Evolutionary conservation across 768 basidiomycete genomes (phyloP), one percentile per base, ranked within the genome.

Genomic region (Termitomyces sp.): DNA sequence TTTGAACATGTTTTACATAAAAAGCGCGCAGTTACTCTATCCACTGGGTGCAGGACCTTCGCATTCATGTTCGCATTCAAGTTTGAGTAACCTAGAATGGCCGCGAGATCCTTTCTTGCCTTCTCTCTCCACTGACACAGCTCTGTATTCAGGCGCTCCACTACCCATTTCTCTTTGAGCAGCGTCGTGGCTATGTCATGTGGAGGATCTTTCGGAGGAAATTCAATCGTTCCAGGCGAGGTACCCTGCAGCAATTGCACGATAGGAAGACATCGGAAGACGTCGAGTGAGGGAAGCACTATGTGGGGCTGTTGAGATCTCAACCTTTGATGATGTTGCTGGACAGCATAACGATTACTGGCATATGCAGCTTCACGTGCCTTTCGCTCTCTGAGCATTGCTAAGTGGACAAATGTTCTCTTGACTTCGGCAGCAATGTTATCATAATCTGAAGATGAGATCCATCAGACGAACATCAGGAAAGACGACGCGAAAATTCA

Each of bases 1-100:
- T 67, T 71, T 13, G 74, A 61, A 63, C 89, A 91, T 40, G 64
- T 62, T 55, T 68, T 76, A 65, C 88, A 91, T 28, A 70, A 66
- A 69, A 87, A 90, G 24, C 82, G 70, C 0, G 85, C 84, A 5
- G 80, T 82, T 14, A 85, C 57, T 44, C 86, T 75, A 49, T 86
- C 77, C 18, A 80, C 78, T 0, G 86, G 86, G 64, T 83, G 82
- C 9, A 87, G 54, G 40, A 69, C 65, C 16, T 68, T 75, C 53
- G 66, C 73, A 63, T 76, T 80, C 20, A 81, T 73, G 28, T 68
- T 75, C 53, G 66, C 72, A 63, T 77, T 81, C 20, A 81, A 88
- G 4, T 76, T 67, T 0, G 76, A 68, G 53, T 74, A 75, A 0
- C 85, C 88, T 8, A 90, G 65, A 10, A 75, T 63, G 5, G 61